phyloP scores from a whole-genome alignment of 208 protist species.

The Crithidia acanthocephali region DNA sequence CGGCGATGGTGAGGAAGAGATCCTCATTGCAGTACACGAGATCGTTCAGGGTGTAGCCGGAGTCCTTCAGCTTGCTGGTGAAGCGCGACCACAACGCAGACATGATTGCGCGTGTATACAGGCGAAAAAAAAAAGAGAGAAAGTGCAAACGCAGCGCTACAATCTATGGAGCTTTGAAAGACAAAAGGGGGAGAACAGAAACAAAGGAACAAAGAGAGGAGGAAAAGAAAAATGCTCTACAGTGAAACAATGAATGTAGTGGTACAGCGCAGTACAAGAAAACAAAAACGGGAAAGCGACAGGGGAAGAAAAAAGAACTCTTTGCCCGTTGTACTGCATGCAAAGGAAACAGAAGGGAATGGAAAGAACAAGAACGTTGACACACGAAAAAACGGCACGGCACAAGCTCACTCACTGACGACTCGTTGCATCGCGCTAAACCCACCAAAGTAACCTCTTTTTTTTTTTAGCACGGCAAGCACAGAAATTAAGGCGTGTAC shows the following conservation, averaged over 20 bases:
- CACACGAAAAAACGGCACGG: too few relatives aligned
- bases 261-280: background rate
- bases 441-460: too few relatives aligned
- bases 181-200: background rate
- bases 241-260: background rate
- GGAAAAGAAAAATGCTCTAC: background rate
- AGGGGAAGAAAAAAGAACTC: too few relatives aligned
- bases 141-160: background rate
- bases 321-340: too few relatives aligned
- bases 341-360: too few relatives aligned
- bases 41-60: conserved; percentile 69
- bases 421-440: too few relatives aligned
- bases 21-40: conserved; percentile 62
- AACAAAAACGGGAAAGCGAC: background rate
- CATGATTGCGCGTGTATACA: conserved; percentile 32
- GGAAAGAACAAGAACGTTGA: too few relatives aligned
- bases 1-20: conserved; percentile 61
- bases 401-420: too few relatives aligned
- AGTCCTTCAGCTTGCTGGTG: conserved; percentile 43
- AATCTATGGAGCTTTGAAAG: conserved; percentile 3
- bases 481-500: too few relatives aligned
- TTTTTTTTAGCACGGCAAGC: too few relatives aligned
- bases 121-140: too few relatives aligned
- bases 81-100: conserved; percentile 56
- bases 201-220: background rate